Evolutionary conservation across 176 grass and related monocot genomes (phyloP).

Genomic region (Panicum miliaceum): DNA sequence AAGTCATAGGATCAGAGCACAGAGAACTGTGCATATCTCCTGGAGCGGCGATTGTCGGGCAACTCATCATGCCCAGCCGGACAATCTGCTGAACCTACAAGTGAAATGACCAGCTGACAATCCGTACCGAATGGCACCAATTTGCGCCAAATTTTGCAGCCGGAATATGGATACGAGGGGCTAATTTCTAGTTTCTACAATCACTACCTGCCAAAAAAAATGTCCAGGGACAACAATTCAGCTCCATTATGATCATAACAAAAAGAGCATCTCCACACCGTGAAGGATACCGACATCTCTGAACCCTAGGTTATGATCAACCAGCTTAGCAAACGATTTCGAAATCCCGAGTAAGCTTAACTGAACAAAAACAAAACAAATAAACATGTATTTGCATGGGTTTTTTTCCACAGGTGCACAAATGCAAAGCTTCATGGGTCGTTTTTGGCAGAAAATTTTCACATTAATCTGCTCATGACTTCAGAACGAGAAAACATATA

Average conservation of each 20-base stretch:
- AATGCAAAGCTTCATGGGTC: conserved; percentile 18
- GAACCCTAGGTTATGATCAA: background rate
- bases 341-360: background rate
- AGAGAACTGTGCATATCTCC: too few species aligned
- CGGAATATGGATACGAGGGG: background rate
- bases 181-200: background rate
- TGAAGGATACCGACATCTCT: background rate
- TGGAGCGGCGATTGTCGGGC: too few species aligned
- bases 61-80: too few species aligned
- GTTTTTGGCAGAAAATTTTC: background rate
- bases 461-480: background rate
- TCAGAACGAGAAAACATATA: conserved; percentile 12
- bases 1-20: too few species aligned
- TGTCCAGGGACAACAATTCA: background rate
- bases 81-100: too few species aligned
- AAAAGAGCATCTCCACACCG: background rate
- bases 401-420: background rate
- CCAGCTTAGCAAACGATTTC: background rate
- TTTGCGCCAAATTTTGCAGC: background rate
- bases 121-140: background rate
- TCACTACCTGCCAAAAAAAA: background rate
- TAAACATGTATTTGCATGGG: background rate
- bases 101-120: background rate
- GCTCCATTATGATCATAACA: background rate
- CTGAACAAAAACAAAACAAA: background rate